A percentile compares a stretch with the other conserved stretches of the same genome.
Evolutionary conservation across 352 stramenopile genomes (phyloP).

Genomic region (Phytopythium ostracodes): DNA sequence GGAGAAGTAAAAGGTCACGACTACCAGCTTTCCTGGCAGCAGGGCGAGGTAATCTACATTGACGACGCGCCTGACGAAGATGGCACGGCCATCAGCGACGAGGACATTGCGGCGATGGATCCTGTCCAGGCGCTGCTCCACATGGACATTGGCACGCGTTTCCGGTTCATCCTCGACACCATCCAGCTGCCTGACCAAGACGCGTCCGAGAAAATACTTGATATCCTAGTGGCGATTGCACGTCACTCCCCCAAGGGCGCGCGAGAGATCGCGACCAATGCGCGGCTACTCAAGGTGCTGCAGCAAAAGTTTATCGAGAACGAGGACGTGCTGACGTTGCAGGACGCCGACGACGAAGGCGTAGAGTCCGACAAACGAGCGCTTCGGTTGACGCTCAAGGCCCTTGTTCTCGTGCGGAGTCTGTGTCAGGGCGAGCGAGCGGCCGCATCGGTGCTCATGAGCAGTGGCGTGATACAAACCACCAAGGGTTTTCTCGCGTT

Average conservation of each 20-base stretch:
- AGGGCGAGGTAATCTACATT: conserved; percentile 45
- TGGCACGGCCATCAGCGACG: conserved; percentile 35
- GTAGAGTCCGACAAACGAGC: conserved; percentile 23
- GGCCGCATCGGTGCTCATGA: conserved; percentile 31
- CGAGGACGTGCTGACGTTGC: conserved; percentile 30
- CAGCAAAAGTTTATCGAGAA: conserved; percentile 52
- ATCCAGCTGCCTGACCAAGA: conserved; percentile 39
- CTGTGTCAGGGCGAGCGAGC: conserved; percentile 49
- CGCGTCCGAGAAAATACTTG: conserved; percentile 47
- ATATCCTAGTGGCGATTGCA: conserved; percentile 44
- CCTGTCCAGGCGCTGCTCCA: conserved; percentile 52
- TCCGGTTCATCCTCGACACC: conserved; percentile 47
- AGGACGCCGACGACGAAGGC: conserved; percentile 6
- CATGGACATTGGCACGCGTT: conserved; percentile 48
- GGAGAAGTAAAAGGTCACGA: neutral
- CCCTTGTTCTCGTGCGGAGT: conserved; percentile 34
- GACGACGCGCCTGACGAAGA: conserved; percentile 33
- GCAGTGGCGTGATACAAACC: conserved; percentile 45
- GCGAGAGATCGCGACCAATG: conserved; percentile 41
- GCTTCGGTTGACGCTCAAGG: conserved; percentile 36
- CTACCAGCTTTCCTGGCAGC: neutral
- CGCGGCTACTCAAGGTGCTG: conserved; percentile 34
- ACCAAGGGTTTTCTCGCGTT: conserved; percentile 57
- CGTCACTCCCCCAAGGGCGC: conserved; percentile 45
- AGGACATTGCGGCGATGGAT: conserved; percentile 47